Conservation (phyloP, 352 stramenopile species). For the Phytophthora podocarpi region DNA sequence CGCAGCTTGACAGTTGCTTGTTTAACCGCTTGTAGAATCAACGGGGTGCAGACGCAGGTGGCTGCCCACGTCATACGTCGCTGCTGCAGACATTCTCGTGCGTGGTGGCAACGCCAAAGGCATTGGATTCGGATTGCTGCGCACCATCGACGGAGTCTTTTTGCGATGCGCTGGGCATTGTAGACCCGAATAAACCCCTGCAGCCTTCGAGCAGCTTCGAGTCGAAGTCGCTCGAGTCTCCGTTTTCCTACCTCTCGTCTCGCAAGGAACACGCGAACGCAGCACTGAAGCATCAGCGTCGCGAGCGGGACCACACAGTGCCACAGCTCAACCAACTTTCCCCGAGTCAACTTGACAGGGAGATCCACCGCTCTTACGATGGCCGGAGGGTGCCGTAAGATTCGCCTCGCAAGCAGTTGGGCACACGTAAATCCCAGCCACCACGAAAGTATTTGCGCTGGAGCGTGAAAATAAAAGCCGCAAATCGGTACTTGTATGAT, state of each 20-base stretch:
- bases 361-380: slow-evolving; percentile 47
- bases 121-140: slow-evolving; percentile 53
- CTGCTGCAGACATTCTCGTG: slow-evolving; percentile 22
- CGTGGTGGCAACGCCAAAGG: slow-evolving; percentile 44
- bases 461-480: slow-evolving; percentile 38
- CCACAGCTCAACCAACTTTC: slow-evolving; percentile 35
- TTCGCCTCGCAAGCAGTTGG: slow-evolving; percentile 19
- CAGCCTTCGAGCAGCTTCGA: slow-evolving; percentile 32
- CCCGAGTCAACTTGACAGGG: slow-evolving; percentile 38
- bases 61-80: slow-evolving; percentile 28
- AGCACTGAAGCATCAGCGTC: slow-evolving; percentile 42
- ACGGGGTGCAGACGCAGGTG: slow-evolving; percentile 13
- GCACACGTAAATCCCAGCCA: slow-evolving; percentile 47
- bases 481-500: neutral
- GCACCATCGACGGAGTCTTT: slow-evolving; percentile 28
- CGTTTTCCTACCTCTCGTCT: slow-evolving; percentile 29
- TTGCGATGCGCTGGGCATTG: slow-evolving; percentile 31
- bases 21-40: slow-evolving; percentile 24
- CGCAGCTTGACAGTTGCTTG: slow-evolving; percentile 28
- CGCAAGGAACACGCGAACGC: slow-evolving; percentile 34
- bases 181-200: slow-evolving; percentile 59
- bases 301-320: slow-evolving; percentile 20
- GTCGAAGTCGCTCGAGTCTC: slow-evolving; percentile 19
- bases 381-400: slow-evolving; percentile 47
- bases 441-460: slow-evolving; percentile 42